Evolutionary conservation across 805 yeast genomes (phyloP), one percentile per base, ranked within the genome.

Genomic region (Suhomyces tanzawaensis): DNA sequence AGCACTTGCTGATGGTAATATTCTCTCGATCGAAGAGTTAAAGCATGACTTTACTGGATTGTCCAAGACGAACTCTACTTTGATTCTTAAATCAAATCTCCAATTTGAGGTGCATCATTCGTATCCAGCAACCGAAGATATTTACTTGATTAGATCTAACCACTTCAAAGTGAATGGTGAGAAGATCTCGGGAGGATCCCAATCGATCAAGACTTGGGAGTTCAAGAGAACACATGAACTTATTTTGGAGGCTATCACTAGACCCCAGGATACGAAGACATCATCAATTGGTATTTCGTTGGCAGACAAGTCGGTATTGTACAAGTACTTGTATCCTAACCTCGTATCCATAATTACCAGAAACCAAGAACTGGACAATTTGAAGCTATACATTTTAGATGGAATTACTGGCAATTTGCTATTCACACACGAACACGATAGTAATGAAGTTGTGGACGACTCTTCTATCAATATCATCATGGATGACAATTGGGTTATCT

Each of bases 401-500:
- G 68, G 79, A 1, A 65, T 84, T 4, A 76, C 85, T 1, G 98
- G 98, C 3, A 73, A 77, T 29, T 41, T 80, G 0, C 62, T 87
- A 7, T 60, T 73, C 48, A 56, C 66, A 3, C 53, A 54, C 4
- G 77, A 74, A 39, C 69, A 62, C 19, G 38, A 26, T 8, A 54
- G 60, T 3, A 71, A 68, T 4, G 68, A 66, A 18, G 53, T 69
- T 7, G 55, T 71, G 3, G 68, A 68, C 8, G 58, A 59, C 7
- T 61, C 35, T 1, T 63, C 73, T 2, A 55, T 87, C 19, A 62
- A 72, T 16, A 50, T 87, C 19, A 68, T 79, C 1, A 74, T 79
- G 58, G 93, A 88, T 34, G 98, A 91, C 55, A 79, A 90, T 60
- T 91, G 93, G 85, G 66, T 88, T 13, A 71, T 86, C 8, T 82